phyloP scores from a whole-genome alignment of 352 stramenopile species.

The Phytophthora quininea region DNA sequence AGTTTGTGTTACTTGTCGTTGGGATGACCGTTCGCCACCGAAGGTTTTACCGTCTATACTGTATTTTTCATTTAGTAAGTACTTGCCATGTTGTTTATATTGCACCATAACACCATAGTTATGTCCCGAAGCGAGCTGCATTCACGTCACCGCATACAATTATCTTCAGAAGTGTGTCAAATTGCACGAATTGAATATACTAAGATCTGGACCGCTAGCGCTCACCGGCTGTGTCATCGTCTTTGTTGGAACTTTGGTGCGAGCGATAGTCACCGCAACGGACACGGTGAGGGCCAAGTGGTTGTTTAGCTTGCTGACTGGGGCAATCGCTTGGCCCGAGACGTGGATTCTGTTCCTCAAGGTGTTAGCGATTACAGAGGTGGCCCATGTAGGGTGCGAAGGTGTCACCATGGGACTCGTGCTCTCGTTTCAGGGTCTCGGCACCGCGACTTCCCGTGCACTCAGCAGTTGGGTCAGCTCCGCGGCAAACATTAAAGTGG shows the following conservation, averaged over 20 bases:
- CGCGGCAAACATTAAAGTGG: slow-evolving; percentile 28
- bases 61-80: too few relatives aligned
- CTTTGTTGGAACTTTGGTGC: slow-evolving; percentile 29
- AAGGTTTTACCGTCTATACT: too few relatives aligned
- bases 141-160: too few relatives aligned
- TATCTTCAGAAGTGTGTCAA: too few relatives aligned
- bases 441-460: slow-evolving; percentile 32
- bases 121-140: too few relatives aligned
- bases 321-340: slow-evolving; percentile 41
- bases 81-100: too few relatives aligned
- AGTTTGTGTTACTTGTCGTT: too few relatives aligned
- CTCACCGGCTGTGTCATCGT: slow-evolving; percentile 35
- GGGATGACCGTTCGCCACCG: too few relatives aligned
- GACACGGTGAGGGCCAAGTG: slow-evolving; percentile 42
- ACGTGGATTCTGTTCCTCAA: slow-evolving; percentile 49
- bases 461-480: slow-evolving; percentile 36
- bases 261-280: slow-evolving; percentile 44
- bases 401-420: slow-evolving; percentile 59
- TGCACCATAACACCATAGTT: too few relatives aligned
- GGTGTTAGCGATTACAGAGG: slow-evolving; percentile 55
- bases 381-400: slow-evolving; percentile 55
- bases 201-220: slow-evolving; percentile 22
- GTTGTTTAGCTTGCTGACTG: slow-evolving; percentile 46
- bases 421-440: slow-evolving; percentile 52
- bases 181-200: too few relatives aligned